Evolutionary conservation across 345 rosid species (phyloP).

Genomic region (Brassica carinata): DNA sequence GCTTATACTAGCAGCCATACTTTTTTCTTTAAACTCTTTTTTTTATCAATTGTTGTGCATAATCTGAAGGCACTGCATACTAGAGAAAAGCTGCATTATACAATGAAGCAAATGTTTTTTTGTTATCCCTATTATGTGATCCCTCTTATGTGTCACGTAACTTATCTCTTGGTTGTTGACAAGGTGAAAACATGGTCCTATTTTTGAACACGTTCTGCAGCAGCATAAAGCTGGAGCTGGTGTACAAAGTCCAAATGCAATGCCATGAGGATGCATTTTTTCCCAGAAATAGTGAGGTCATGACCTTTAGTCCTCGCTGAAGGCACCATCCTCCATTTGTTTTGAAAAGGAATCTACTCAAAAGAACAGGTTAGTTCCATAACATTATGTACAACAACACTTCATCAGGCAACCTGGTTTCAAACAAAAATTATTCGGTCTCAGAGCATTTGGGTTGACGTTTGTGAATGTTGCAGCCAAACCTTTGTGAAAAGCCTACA

Average conservation of each 20-base stretch:
- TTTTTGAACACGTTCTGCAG: neutral
- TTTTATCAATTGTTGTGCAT: neutral
- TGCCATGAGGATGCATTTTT: neutral
- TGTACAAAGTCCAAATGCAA: neutral
- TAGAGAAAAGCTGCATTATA: neutral
- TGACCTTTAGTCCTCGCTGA: neutral
- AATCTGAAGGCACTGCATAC: neutral
- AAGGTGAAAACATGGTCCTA: neutral
- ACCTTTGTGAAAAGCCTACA: neutral
- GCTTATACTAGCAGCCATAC: neutral
- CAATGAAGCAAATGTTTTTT: neutral
- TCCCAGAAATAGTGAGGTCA: neutral
- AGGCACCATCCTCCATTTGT: neutral
- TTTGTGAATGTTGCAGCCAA: neutral
- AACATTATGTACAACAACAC: neutral
- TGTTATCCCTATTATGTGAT: neutral
- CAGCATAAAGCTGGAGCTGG: neutral
- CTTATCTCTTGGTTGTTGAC: neutral
- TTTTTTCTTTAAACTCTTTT: constrained; percentile 11
- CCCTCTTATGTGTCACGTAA: neutral
- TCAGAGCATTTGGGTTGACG: neutral
- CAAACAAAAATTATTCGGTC: neutral
- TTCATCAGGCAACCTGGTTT: neutral
- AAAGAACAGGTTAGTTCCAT: neutral
- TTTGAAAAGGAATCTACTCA: neutral